Evolutionary conservation across 2,329 filamentous ascomycete species (phyloP).

Genomic region (Trichoderma atrobrunneum): DNA sequence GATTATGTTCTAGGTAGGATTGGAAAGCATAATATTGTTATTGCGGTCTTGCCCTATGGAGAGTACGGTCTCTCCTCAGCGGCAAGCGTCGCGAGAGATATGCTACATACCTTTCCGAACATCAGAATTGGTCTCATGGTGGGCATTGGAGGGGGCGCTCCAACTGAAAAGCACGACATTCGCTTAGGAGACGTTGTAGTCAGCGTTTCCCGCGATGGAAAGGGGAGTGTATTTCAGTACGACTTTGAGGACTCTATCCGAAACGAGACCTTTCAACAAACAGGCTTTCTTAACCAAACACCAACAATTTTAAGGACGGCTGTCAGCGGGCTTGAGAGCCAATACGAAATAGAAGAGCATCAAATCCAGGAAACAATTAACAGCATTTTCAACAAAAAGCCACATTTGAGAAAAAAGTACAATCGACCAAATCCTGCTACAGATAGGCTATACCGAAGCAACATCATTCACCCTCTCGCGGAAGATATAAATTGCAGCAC

Average conservation of each 20-base stretch:
- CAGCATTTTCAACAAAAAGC: background rate
- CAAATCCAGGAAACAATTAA: background rate
- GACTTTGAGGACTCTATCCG: background rate
- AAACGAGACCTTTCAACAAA: background rate
- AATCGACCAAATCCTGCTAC: background rate
- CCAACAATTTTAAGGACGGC: background rate
- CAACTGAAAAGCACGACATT: background rate
- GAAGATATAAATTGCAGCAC: background rate
- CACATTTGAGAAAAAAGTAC: background rate
- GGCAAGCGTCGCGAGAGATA: background rate
- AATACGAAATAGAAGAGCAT: background rate
- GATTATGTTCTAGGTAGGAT: slow-evolving; percentile 29
- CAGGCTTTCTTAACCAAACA: background rate
- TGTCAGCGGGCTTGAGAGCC: background rate
- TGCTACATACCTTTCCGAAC: background rate
- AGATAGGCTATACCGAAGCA: background rate
- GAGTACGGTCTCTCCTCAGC: background rate
- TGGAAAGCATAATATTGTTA: slow-evolving; percentile 22
- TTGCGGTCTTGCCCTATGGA: background rate
- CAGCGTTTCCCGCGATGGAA: background rate
- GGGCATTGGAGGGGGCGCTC: slow-evolving; percentile 1
- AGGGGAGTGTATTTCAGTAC: background rate
- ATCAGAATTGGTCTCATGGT: slow-evolving; percentile 4
- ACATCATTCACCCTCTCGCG: background rate
- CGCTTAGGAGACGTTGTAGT: slow-evolving; percentile 1